Conservation (phyloP, 176 grass and related monocot genomes). For the Miscanthus lutarioriparius region DNA sequence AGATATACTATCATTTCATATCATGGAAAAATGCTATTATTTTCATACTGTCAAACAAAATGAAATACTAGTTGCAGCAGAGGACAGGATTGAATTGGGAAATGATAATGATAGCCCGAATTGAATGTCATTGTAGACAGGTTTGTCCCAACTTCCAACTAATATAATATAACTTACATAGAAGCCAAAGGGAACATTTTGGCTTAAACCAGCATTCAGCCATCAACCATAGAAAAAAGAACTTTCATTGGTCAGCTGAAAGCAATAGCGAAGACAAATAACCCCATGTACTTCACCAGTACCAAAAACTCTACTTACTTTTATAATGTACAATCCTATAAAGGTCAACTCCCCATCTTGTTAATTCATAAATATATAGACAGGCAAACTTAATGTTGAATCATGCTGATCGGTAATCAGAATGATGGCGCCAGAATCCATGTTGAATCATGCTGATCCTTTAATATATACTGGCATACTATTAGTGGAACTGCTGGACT, state of each 20-base stretch:
- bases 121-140: neutral
- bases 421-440: neutral
- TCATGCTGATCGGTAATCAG: neutral
- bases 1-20: neutral
- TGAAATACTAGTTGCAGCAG: neutral
- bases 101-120: neutral
- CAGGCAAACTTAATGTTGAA: neutral
- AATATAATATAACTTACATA: neutral
- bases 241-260: neutral
- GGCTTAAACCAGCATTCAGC: neutral
- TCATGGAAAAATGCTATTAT: neutral
- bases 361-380: neutral
- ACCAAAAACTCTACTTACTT: neutral
- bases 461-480: neutral
- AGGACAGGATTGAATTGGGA: neutral
- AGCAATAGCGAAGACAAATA: neutral
- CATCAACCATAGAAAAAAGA: neutral
- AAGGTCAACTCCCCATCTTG: constrained; percentile 1
- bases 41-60: neutral
- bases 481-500: neutral
- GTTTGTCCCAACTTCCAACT: neutral
- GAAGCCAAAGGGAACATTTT: neutral
- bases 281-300: neutral
- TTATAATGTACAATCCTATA: neutral
- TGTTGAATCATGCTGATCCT: neutral